Conservation (phyloP, 1,284 basidiomycete species). For the Malassezia cuniculi region DNA sequence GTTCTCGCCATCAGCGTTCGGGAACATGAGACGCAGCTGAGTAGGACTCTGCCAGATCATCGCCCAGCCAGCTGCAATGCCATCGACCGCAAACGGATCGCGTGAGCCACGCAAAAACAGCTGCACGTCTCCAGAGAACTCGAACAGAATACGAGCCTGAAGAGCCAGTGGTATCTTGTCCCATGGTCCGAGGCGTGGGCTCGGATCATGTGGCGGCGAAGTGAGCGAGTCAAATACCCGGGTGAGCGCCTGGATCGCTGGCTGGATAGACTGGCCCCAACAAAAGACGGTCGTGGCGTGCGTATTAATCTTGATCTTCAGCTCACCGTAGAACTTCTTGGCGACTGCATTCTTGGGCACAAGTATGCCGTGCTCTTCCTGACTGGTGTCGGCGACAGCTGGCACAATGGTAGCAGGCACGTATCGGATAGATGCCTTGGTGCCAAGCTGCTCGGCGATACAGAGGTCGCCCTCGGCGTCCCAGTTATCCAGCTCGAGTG, state of each 20-base stretch:
- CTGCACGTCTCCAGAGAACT: constrained; percentile 61
- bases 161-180: constrained; percentile 59
- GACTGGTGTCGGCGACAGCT: constrained; percentile 44
- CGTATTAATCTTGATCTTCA: constrained; percentile 55
- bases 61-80: constrained; percentile 76
- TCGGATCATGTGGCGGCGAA: constrained; percentile 69
- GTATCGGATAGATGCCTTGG: constrained; percentile 49
- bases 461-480: constrained; percentile 68
- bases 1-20: constrained; percentile 64
- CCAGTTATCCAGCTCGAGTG: constrained; percentile 47
- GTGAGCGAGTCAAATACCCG: constrained; percentile 70
- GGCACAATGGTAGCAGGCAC: constrained; percentile 36
- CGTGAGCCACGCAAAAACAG: constrained; percentile 59
- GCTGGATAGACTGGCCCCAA: constrained; percentile 80
- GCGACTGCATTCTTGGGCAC: constrained; percentile 91
- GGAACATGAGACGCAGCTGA: constrained; percentile 59
- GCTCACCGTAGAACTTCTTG: constrained; percentile 74
- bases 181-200: constrained; percentile 82
- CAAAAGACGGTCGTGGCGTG: constrained; percentile 61
- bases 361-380: constrained; percentile 55
- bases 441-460: constrained; percentile 77
- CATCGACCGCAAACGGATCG: constrained; percentile 64
- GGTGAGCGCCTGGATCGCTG: constrained; percentile 75
- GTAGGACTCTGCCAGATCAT: constrained; percentile 72
- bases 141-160: constrained; percentile 66